Evolutionary conservation across 2,329 filamentous ascomycete genomes (phyloP), one percentile per base, ranked within the genome.

Genomic region (Xylaria sp.): DNA sequence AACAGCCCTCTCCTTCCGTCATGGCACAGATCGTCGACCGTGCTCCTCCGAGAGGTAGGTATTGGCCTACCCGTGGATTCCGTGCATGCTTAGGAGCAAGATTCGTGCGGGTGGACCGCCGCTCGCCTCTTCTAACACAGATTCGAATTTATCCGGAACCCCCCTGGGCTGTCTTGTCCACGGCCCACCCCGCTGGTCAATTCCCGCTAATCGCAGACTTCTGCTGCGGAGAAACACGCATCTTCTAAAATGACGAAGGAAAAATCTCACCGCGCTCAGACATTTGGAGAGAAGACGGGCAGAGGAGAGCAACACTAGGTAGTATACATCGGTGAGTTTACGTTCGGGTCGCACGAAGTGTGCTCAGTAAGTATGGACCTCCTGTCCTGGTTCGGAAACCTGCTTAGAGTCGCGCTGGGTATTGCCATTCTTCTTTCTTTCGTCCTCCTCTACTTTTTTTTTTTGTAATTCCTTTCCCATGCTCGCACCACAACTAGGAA

Each of bases 61-160:
- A 57, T 55, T 65, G 10, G 6, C 53, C 50, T 31, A n/a, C 31
- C 44, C 58, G 51, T 36, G 42, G n/a, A 39, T 57, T 49, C 44
- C 42, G 45, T 50, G 56, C 47, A 53, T 50, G 56, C 47, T 47
- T 38, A 54, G 42, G 51, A 61, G n/a, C 22, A 42, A 29, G 45
- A 17, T 44, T 38, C 53, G 22, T n/a, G n/a, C 45, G 39, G 47
- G 58, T 67, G 61, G 65, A 33, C 50, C 57, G 39, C 50, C 57
- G 38, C 25, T 38, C 61, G 36, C 7, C 61, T 54, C 31, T 65
- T 47, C 38, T 51, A 61, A 57, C 56, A 47, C 56, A 27, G 31
- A 51, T 38, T 66, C 25, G 51, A 58, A 66, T 69, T 69, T 69
- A 69, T 63, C 67, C 67, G 67, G 67, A 50, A 63, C 20, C 60